Evolutionary conservation across 2,329 filamentous ascomycete genomes (phyloP).

Genomic region (Penicillium sp.): DNA sequence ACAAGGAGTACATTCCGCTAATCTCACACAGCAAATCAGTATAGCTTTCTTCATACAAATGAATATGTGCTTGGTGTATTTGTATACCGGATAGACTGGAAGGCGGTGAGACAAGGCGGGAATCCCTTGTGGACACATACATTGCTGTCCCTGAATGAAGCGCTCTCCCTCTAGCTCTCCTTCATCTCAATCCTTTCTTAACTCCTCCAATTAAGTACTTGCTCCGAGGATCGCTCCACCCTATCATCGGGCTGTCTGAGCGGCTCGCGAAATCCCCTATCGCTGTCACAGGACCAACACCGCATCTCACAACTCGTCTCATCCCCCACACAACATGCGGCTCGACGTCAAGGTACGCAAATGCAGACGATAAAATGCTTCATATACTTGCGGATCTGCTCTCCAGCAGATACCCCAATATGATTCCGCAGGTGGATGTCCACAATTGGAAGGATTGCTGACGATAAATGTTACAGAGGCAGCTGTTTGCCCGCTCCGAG

Average conservation of each 20-base stretch:
- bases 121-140: slow-evolving; percentile 31
- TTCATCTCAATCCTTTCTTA: slow-evolving; percentile 17
- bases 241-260: slow-evolving; percentile 32
- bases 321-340: slow-evolving; percentile 49
- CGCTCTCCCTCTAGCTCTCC: slow-evolving; percentile 18
- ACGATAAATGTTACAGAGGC: slow-evolving; percentile 56
- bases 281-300: slow-evolving; percentile 31
- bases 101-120: slow-evolving; percentile 26
- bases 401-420: neutral
- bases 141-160: slow-evolving; percentile 26
- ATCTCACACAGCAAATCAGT: neutral
- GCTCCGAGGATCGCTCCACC: slow-evolving; percentile 15
- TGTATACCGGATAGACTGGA: slow-evolving; percentile 12
- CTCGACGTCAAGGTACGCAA: slow-evolving; percentile 58
- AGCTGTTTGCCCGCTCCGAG: slow-evolving; percentile 85
- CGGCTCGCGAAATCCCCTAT: slow-evolving; percentile 32
- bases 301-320: slow-evolving; percentile 35
- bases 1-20: neutral
- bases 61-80: neutral
- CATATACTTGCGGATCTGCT: neutral
- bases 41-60: too few species aligned
- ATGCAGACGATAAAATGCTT: slow-evolving; percentile 5
- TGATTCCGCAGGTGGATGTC: neutral
- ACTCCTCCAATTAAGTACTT: slow-evolving; percentile 12
- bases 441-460: slow-evolving; percentile 30